Conservation (phyloP, 192 early-diverging fungal species). For the Backusella tarrabulga region DNA sequence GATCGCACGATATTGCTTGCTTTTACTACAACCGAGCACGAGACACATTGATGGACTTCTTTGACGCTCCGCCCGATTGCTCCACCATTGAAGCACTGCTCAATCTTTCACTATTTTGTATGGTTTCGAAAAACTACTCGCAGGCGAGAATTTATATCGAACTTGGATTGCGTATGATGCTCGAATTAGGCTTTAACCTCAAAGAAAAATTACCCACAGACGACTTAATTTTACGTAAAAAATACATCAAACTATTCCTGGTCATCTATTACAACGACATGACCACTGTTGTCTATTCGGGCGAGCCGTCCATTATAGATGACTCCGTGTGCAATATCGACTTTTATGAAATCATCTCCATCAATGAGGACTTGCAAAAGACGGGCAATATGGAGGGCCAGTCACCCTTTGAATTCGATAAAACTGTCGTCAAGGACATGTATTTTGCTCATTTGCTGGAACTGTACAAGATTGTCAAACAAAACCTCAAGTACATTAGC, state of each 20-base stretch:
- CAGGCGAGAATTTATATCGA: slow-evolving; percentile 37
- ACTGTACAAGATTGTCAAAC: slow-evolving; percentile 27
- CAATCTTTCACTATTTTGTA: slow-evolving; percentile 35
- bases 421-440: slow-evolving; percentile 25
- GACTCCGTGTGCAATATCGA: slow-evolving; percentile 33
- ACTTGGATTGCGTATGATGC: slow-evolving; percentile 36
- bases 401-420: neutral
- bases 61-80: slow-evolving; percentile 32
- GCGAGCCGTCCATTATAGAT: slow-evolving; percentile 20
- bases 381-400: neutral
- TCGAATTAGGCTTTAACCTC: slow-evolving; percentile 33
- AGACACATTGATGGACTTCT: slow-evolving; percentile 32
- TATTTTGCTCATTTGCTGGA: slow-evolving; percentile 31
- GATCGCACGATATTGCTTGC: slow-evolving; percentile 20
- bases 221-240: slow-evolving; percentile 19
- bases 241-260: slow-evolving; percentile 28
- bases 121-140: slow-evolving; percentile 30
- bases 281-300: slow-evolving; percentile 16
- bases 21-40: slow-evolving; percentile 32
- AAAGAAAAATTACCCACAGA: slow-evolving; percentile 16
- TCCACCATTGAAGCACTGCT: slow-evolving; percentile 34
- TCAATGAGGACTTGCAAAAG: slow-evolving; percentile 16
- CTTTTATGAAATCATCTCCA: slow-evolving; percentile 27
- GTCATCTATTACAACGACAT: slow-evolving; percentile 39
- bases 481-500: slow-evolving; percentile 1